phyloP scores from a whole-genome alignment of 192 early-diverging fungal species.

The Coemansia sp. region DNA sequence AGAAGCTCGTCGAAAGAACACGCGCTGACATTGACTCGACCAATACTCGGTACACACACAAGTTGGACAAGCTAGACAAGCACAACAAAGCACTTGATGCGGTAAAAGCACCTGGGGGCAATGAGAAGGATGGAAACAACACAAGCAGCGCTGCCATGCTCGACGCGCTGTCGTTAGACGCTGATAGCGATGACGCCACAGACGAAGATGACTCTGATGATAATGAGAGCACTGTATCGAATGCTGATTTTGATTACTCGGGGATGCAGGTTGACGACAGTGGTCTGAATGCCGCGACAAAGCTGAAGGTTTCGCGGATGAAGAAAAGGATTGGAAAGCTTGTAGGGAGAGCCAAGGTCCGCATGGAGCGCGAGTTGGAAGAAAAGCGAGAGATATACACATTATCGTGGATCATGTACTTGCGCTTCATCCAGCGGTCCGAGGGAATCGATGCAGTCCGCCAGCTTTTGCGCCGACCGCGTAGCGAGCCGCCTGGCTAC shows the following conservation, averaged over 20 bases:
- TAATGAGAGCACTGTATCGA: constrained; percentile 22
- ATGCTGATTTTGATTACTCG: constrained; percentile 23
- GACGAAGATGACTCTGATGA: constrained; percentile 51
- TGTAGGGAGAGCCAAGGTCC: constrained; percentile 45
- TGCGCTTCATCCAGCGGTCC: constrained; percentile 74
- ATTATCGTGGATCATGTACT: constrained; percentile 85
- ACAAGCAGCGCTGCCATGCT: background rate
- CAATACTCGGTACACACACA: constrained; percentile 20
- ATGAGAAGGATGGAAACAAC: background rate
- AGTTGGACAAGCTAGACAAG: constrained; percentile 40
- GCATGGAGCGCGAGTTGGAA: constrained; percentile 26
- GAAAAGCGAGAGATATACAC: constrained; percentile 58
- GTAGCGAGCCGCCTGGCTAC: constrained; percentile 69
- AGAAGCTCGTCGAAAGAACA: constrained; percentile 34
- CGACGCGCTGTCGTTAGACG: constrained; percentile 9
- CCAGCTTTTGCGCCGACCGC: constrained; percentile 64
- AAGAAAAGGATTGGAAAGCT: constrained; percentile 43
- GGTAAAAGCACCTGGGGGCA: background rate
- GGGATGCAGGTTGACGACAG: constrained; percentile 4
- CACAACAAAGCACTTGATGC: constrained; percentile 15
- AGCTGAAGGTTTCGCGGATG: constrained; percentile 36
- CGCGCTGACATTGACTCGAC: constrained; percentile 21
- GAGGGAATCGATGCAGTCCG: constrained; percentile 77
- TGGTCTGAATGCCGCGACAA: constrained; percentile 13
- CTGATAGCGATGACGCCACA: constrained; percentile 38